Evolutionary conservation across 2,329 filamentous ascomycete genomes (phyloP), one percentile per base, ranked within the genome.

Genomic region (Epichloe sp.): DNA sequence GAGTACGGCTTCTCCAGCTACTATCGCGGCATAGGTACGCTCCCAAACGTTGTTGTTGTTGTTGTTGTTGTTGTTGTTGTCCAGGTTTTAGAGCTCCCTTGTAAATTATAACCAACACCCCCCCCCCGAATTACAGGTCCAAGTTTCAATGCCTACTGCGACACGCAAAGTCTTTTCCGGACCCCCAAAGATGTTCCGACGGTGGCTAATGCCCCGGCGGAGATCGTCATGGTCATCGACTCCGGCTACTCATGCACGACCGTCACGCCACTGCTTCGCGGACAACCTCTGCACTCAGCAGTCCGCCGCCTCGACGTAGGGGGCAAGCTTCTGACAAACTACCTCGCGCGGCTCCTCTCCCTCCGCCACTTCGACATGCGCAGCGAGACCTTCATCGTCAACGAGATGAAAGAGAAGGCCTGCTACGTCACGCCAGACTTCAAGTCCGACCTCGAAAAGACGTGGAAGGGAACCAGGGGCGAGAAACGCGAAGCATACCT

Each of bases 331-430:
- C 71, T 98, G 55, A 96, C 91, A 21, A 97, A 97, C 65, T 86
- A 95, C 64, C 75, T 98, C 36, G 91, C 93, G 46, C 86, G 93
- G 52, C 76, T 95, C 15, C 81, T 97, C 17, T 96, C 90, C 1
- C 76, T 94, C 14, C 84, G 93, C 6, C 89, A 96, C 62, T 95
- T 94, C 67, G 91, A 96, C 64, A 90, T 98, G 81, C 82, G 93
- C 55, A 90, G 95, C 65, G 93, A 98, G 60, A 85, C 86, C 1
- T 84, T 94, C 65, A 84, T 97, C 48, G 88, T 96, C 64, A 95
- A 95, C 61, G 87, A 96, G 65, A 90, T 97, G 67, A 98, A 98
- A 63, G 93, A 98, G 64, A 77, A 84, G 4, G 82, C 86, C 1
- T 95, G 88, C 63, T 97, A 86, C 59, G 82, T 96, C 11, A 85